Evolutionary conservation across 768 basidiomycete genomes (phyloP), one percentile per base, ranked within the genome.

Genomic region (Podaxis rugospora): DNA sequence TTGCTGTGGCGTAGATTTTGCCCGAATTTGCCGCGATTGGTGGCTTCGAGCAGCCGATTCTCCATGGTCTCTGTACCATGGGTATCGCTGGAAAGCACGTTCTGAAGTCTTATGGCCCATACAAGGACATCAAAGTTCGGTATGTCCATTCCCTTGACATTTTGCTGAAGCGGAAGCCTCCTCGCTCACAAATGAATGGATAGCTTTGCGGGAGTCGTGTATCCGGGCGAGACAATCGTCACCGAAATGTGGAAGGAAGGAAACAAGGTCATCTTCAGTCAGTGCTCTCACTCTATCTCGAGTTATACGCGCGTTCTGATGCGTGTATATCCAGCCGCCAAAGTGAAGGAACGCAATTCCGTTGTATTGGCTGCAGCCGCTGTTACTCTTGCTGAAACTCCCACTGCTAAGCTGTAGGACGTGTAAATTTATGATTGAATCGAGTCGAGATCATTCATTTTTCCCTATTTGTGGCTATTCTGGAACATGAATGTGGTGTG

Each of bases 181-280:
- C 6, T 6, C 37, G 27, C 46, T 46, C n/a, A 28, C 46, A 13
- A 21, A 21, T 63, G 37, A 32, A 37, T 16, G 50, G 25, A 51
- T 63, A 90, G 90, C 36, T 96, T 98, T 73, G 85, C 90, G 0
- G 94, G 93, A 2, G 86, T 93, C 1, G 93, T 98, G 23, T 95
- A 89, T 70, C 97, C 96, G 1, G 96, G 95, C 0, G 95, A 98
- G 75, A 98, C 96, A 1, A 81, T 98, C 55, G 79, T 94, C 13
- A 99, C 96, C 0, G 87, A 93, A 71, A 98, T 98, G 96, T 99
- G 97, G 97, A 97, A 95, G 72, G 94, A 97, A 67, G 92, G 89
- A 2, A 74, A 82, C 63, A 97, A 87, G 75, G 88, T 98, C 57
- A 86, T 98, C 53, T 99, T 99, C 73, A 78, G 94, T 97, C 66